Evolutionary conservation across 345 rosid species (phyloP), one percentile per base, ranked within the genome.

Genomic region (Gossypium sturtianum): DNA sequence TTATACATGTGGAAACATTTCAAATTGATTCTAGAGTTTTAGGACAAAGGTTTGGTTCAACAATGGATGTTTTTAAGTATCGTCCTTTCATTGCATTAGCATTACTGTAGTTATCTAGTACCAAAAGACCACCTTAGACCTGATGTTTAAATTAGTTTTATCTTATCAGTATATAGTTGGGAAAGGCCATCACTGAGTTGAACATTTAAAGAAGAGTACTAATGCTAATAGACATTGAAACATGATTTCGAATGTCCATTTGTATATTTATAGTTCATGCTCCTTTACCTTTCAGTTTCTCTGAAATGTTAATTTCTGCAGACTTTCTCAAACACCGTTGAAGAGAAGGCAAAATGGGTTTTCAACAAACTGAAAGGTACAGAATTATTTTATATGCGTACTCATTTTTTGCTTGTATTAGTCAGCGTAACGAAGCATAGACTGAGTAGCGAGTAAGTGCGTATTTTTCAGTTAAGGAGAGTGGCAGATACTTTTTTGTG

Each of bases 271-370:
- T 22, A 44, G 73, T 71, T 63, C 8, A 70, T 72, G 76, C 48
- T 59, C 16, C 66, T 38, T 11, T 38, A 72, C 54, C 54, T 59
- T 44, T 41, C 9, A 15, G 51, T 12, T 56, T 71, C 56, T 61
- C 66, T 62, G 47, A 49, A 73, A 45, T 16, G 51, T 34, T 43
- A 57, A 63, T 58, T 71, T 52, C 23, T 77, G 77, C 93, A 95
- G 99, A 84, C 87, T 66, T 80, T 95, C 83, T 95, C 99, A 22
- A 90, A 62, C 74, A 87, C 98, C 9, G 97, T 95, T 66, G 98
- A 94, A 85, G 98, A 95, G 86, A 93, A 95, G 83, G 98, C 98
- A 17, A 95, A 88, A 85, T 93, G 98, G 99, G 74, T 95, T 72
- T 92, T 95, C 87, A 93, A 89, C 93, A 94, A 90, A 87, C 90